These are phyloP conservation scores for Leccinum solheimii DNA, from an alignment of 1,284 basidiomycete genomes.

Conservation along the genomic window DNA sequence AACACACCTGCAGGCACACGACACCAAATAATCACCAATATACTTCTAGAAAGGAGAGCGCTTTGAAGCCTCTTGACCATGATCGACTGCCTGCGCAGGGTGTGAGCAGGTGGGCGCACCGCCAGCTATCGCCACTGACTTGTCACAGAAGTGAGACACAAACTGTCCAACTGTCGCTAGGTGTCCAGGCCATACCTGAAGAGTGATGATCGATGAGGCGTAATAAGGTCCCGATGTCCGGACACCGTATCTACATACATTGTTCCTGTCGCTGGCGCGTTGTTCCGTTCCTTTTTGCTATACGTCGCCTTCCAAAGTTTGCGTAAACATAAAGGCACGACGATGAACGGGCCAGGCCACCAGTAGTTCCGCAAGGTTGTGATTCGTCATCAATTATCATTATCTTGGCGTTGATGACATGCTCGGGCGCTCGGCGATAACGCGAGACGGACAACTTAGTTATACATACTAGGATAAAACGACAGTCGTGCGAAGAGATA, in stretches of 20 bases:
- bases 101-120: neutral
- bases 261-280: neutral
- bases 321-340: neutral
- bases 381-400: neutral
- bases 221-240: neutral
- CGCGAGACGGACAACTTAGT: too few relatives aligned
- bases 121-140: too few relatives aligned
- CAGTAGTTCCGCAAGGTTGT: neutral
- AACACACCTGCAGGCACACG: too few relatives aligned
- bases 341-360: neutral
- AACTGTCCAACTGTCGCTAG: neutral
- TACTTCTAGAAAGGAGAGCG: neutral
- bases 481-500: neutral
- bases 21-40: too few relatives aligned
- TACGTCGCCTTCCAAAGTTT: neutral
- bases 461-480: neutral
- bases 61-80: too few relatives aligned
- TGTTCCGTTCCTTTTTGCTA: neutral
- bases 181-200: neutral
- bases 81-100: neutral
- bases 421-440: neutral
- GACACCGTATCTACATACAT: too few relatives aligned
- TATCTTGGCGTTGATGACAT: neutral
- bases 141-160: neutral
- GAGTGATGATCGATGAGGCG: neutral